Evolutionary conservation across 768 basidiomycete species (phyloP), one percentile per base, ranked within the genome.

Genomic region (Boletus rubropictus): DNA sequence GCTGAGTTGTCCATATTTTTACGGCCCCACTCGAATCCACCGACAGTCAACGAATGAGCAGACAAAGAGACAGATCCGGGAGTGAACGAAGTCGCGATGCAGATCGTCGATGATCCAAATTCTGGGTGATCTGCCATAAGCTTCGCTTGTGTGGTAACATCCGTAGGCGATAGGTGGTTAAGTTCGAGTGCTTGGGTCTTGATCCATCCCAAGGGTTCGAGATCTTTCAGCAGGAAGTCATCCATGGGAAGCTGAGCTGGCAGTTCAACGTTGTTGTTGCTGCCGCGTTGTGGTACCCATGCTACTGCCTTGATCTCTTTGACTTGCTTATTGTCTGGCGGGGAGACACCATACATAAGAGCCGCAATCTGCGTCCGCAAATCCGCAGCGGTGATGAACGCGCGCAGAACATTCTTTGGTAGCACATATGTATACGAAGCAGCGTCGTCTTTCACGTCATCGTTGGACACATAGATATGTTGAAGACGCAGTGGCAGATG

Each of bases 381-480:
- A 69, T 99, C 96, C 21, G 93, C 81, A 17, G 91, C 86, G 18
- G 86, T 80, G 57, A 98, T 87, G 72, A 99, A 98, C 3, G 92
- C 86, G 39, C 89, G 86, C 27, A 99, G 75, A 44, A 98, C 78
- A 66, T 99, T 99, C 78, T 99, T 99, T 24, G 96, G 94, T 43
- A 99, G 75, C 44, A 99, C 92, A 60, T 90, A 98, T 32, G 96
- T 99, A 67, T 79, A 92, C 7, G 89, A 89, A 20, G 86, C 83
- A 5, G 94, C 92, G 60, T 98, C 96, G 62, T 99, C 96, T 68
- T 95, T 95, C 61, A 99, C 94, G 61, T 99, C 95, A 60, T 99
- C 96, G 62, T 97, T 99, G 34, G 93, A 95, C 27, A 99, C 96
- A 66, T 96, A 98, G 68, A 98, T 96, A 64, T 99, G 94, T 64